Percentiles rank a stretch among this genome's conserved stretches.
Conservation (phyloP, 768 basidiomycete genomes). For the Exsudoporus frostii region DNA sequence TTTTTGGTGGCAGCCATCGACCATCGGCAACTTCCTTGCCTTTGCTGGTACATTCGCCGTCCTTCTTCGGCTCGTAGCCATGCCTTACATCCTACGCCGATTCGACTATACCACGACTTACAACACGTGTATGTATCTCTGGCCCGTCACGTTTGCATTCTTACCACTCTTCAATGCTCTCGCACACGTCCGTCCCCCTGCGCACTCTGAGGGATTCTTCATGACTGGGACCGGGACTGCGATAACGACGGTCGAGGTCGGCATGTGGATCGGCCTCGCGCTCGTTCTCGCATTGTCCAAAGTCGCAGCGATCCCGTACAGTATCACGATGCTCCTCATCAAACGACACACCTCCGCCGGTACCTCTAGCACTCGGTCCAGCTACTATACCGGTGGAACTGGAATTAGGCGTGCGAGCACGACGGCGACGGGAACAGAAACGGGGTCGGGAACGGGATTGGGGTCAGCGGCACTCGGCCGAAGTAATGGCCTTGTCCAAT, state of each 20-base stretch:
- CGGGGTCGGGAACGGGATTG: neutral
- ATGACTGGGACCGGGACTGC: neutral
- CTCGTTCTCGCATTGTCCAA: constrained; percentile 38
- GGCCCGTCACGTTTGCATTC: constrained; percentile 1
- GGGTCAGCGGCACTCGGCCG: constrained; percentile 46
- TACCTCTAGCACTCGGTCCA: neutral
- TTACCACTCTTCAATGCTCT: constrained; percentile 4
- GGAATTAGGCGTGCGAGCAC: too few species aligned
- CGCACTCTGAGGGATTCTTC: neutral
- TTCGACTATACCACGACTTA: constrained; percentile 7
- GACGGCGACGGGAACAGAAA: neutral
- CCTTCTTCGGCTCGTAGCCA: constrained; percentile 44
- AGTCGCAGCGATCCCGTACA: constrained; percentile 27
- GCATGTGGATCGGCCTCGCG: constrained; percentile 49
- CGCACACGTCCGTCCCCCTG: neutral
- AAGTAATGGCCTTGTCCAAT: constrained; percentile 61
- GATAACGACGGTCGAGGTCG: neutral
- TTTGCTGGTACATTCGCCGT: constrained; percentile 46
- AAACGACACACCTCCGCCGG: constrained; percentile 40
- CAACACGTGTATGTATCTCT: constrained; percentile 4
- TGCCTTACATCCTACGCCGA: constrained; percentile 35
- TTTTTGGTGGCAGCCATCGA: constrained; percentile 36
- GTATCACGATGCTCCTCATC: constrained; percentile 56
- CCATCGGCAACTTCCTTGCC: constrained; percentile 57
- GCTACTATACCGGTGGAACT: too few species aligned